A percentile compares a stretch with the other conserved stretches of the same genome.
Conservation (phyloP, 305 asterid species). For the Salvia sclarea region DNA sequence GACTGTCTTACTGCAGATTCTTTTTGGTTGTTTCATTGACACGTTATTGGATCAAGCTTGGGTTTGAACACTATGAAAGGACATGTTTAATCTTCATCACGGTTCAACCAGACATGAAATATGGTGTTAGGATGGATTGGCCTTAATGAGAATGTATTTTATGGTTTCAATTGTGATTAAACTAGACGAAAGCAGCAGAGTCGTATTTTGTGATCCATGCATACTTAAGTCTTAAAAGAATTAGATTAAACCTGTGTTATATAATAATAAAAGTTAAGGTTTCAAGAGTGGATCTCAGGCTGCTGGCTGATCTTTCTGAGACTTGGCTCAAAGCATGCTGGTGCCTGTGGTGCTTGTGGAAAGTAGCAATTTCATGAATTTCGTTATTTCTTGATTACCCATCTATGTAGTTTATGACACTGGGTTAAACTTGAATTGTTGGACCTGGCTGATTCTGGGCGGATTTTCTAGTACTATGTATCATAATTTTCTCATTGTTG, state of each 20-base stretch:
- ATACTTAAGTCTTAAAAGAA: background rate
- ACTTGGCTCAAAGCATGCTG: conserved; percentile 8
- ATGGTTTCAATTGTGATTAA: no score
- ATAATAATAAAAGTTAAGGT: background rate
- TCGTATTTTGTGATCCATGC: background rate
- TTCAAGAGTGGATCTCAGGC: background rate
- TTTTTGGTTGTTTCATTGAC: background rate
- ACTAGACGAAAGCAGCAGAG: background rate
- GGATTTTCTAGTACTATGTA: background rate
- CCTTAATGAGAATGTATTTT: background rate
- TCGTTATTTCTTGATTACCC: conserved; percentile 15
- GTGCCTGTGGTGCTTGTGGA: conserved; percentile 5
- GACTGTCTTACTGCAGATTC: background rate
- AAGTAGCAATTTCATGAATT: conserved; percentile 5
- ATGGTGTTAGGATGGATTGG: background rate
- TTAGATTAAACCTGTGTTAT: background rate
- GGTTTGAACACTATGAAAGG: background rate
- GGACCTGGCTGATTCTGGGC: background rate
- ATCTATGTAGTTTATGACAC: conserved; percentile 3
- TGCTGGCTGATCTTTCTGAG: background rate
- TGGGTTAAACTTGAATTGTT: background rate
- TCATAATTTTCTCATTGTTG: conserved; percentile 2
- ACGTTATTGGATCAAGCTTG: background rate
- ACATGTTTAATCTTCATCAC: conserved; percentile 1
- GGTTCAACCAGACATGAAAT: background rate